Conservation (phyloP, 2,329 filamentous ascomycete species). For the Verticillium zaregamsianum region DNA sequence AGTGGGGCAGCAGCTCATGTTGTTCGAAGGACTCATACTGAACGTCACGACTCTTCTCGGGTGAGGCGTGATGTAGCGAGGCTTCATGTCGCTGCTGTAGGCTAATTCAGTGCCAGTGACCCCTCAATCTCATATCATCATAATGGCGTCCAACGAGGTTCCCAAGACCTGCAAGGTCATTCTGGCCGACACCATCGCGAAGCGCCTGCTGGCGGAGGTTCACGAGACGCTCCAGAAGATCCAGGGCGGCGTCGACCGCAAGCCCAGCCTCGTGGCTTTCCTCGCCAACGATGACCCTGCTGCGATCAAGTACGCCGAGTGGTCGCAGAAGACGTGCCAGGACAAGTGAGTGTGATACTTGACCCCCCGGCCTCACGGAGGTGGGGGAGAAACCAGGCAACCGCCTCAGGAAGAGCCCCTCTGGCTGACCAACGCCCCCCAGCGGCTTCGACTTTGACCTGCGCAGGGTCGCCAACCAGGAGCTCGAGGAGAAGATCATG, state of each 20-base stretch:
- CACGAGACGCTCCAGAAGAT: slow-evolving; percentile 69
- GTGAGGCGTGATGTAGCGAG: slow-evolving; percentile 1
- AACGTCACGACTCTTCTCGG: not conserved
- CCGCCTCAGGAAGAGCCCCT: not conserved
- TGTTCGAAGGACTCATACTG: not conserved
- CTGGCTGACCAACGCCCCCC: slow-evolving; percentile 5
- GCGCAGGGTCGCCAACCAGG: slow-evolving; percentile 77
- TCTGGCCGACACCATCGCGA: slow-evolving; percentile 82
- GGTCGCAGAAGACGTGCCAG: slow-evolving; percentile 92
- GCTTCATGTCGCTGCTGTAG: not conserved
- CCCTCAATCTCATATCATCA: not conserved
- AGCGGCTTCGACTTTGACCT: slow-evolving; percentile 90
- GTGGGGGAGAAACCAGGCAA: not conserved
- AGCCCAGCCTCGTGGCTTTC: slow-evolving; percentile 84
- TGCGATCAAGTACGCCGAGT: slow-evolving; percentile 90
- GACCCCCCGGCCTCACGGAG: too few species aligned
- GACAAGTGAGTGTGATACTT: slow-evolving; percentile 72
- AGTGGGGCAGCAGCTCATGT: slow-evolving; percentile 1
- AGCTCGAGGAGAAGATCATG: slow-evolving; percentile 84
- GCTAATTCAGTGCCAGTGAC: not conserved
- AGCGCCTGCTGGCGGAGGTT: slow-evolving; percentile 74
- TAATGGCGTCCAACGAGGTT: slow-evolving; percentile 36
- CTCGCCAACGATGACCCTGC: slow-evolving; percentile 89
- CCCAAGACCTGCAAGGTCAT: slow-evolving; percentile 87
- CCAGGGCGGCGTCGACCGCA: slow-evolving; percentile 45